Conservation (phyloP, 345 rosid genomes). For the Citropsis articulata region DNA sequence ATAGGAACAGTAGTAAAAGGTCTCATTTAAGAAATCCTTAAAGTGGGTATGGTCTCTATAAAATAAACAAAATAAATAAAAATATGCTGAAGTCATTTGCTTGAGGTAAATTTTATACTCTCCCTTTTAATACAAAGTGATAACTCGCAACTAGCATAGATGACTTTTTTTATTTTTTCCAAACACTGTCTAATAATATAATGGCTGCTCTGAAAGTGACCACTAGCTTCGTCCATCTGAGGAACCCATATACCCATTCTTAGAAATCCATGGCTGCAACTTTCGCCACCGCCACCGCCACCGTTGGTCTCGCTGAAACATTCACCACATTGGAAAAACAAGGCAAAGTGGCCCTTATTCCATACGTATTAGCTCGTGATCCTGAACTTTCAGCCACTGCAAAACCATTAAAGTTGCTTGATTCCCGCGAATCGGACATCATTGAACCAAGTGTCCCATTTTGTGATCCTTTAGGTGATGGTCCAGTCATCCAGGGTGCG, state of each 20-base stretch:
- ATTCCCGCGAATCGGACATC: conserved; percentile 72
- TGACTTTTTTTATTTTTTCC: no score
- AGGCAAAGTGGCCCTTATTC: conserved; percentile 80
- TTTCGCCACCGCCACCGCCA: conserved; percentile 37
- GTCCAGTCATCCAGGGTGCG: conserved; percentile 97
- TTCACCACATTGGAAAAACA: conserved; percentile 55
- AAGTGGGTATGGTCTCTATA: no score
- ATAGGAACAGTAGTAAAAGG: no score
- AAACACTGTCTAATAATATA: no score
- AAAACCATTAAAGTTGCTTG: conserved; percentile 73
- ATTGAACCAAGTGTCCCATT: conserved; percentile 84
- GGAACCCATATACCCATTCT: conserved; percentile 30
- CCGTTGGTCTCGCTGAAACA: conserved; percentile 52
- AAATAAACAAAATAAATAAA: no score
- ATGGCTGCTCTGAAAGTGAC: conserved; percentile 38
- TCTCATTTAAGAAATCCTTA: no score
- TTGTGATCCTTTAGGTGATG: conserved; percentile 93
- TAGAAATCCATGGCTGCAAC: conserved; percentile 42
- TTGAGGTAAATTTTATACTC: no score
- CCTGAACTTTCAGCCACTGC: conserved; percentile 93
- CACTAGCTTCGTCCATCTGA: conserved; percentile 20
- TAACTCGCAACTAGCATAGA: no score
- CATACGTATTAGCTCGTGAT: conserved; percentile 91
- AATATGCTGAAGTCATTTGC: no score
- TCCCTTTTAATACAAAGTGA: no score